A percentile compares a stretch with the other conserved stretches of the same genome.
Evolutionary conservation across 2,329 filamentous ascomycete genomes (phyloP).

Genomic region (Neofusicoccum ribis): DNA sequence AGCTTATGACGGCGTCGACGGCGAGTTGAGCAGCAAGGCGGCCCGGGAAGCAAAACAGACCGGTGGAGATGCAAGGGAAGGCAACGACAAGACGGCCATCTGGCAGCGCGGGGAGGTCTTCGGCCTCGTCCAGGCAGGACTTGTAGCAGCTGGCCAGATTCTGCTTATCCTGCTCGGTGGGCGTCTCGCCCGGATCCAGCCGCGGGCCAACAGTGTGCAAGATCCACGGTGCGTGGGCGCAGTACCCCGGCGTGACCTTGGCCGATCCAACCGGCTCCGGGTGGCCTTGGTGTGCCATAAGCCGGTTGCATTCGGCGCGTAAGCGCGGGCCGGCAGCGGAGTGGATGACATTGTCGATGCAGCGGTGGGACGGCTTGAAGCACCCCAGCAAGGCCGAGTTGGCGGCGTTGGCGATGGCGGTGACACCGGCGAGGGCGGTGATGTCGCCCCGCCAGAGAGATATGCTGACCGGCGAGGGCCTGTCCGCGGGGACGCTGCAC

Average conservation of each 20-base stretch:
- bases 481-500: neutral
- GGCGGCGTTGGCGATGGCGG: slow-evolving; percentile 40
- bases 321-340: slow-evolving; percentile 33
- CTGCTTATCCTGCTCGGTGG: slow-evolving; percentile 24
- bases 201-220: slow-evolving; percentile 40
- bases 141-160: slow-evolving; percentile 33
- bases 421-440: slow-evolving; percentile 32
- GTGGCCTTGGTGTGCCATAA: slow-evolving; percentile 28
- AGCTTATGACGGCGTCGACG: slow-evolving; percentile 29
- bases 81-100: slow-evolving; percentile 32
- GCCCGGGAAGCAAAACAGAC: slow-evolving; percentile 37
- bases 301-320: slow-evolving; percentile 31
- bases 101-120: slow-evolving; percentile 26
- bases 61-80: slow-evolving; percentile 39
- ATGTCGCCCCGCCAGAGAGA: slow-evolving; percentile 39
- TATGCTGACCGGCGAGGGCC: slow-evolving; percentile 19
- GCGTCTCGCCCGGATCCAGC: slow-evolving; percentile 26
- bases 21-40: slow-evolving; percentile 32
- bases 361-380: slow-evolving; percentile 36
- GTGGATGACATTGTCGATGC: slow-evolving; percentile 42
- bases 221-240: slow-evolving; percentile 31
- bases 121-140: slow-evolving; percentile 32
- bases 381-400: slow-evolving; percentile 38
- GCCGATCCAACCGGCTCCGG: slow-evolving; percentile 30
- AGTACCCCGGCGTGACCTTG: slow-evolving; percentile 31